Percentiles rank a stretch among this genome's conserved stretches.
These are phyloP conservation scores for Piedraia hortae DNA, from an alignment of 2,329 filamentous ascomycete species.

Conservation along the genomic window DNA sequence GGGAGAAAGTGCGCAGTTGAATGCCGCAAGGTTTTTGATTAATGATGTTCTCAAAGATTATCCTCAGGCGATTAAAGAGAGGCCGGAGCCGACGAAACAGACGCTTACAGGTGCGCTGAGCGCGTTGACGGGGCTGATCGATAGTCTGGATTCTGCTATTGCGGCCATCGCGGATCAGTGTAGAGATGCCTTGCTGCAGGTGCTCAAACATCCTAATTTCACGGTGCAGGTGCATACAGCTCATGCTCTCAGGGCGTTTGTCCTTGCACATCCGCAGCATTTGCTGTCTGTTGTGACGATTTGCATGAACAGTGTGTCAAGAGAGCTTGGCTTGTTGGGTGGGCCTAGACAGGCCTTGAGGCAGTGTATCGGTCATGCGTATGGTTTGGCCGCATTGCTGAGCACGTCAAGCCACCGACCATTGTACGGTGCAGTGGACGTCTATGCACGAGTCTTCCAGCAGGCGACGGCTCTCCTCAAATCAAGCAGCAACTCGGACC, in stretches of 20 bases:
- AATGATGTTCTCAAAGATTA: constrained; percentile 87
- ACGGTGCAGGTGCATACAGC: constrained; percentile 82
- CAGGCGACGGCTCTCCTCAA: constrained; percentile 84
- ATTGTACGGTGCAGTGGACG: constrained; percentile 79
- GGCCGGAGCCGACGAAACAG: constrained; percentile 69
- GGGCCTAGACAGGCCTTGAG: constrained; percentile 52
- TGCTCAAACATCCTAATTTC: constrained; percentile 83
- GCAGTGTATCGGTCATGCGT: constrained; percentile 69
- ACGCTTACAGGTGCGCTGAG: constrained; percentile 54
- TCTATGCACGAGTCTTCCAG: constrained; percentile 71
- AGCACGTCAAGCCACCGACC: constrained; percentile 73
- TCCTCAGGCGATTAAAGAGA: constrained; percentile 64
- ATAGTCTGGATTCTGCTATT: constrained; percentile 55
- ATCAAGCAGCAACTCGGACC: constrained; percentile 67
- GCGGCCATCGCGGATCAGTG: constrained; percentile 55
- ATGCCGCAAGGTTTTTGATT: constrained; percentile 53
- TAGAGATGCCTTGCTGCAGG: constrained; percentile 65
- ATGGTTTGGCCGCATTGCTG: constrained; percentile 69
- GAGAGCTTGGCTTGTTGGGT: constrained; percentile 55
- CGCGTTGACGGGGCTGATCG: constrained; percentile 51
- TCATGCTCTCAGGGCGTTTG: constrained; percentile 60
- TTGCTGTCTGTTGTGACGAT: constrained; percentile 75
- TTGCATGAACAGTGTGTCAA: constrained; percentile 80
- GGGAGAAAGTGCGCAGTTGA: constrained; percentile 67
- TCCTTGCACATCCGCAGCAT: constrained; percentile 75